Evolutionary conservation across 208 protist genomes (phyloP).

Genomic region (Lotmaria passim): DNA sequence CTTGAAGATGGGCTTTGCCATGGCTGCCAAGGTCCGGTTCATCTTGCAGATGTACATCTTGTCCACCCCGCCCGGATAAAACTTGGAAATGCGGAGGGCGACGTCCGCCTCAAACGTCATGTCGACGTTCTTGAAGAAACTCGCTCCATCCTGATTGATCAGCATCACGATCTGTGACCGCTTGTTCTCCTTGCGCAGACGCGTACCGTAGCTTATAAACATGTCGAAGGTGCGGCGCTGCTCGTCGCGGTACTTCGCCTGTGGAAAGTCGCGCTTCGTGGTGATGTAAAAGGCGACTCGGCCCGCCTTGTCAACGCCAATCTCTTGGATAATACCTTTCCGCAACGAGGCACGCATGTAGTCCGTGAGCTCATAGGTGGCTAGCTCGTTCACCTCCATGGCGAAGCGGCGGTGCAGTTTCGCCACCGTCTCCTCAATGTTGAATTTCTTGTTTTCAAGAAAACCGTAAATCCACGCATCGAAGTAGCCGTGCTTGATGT

Average conservation of each 20-base stretch:
- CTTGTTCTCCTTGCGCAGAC: slow-evolving; percentile 54
- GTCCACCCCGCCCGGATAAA: slow-evolving; percentile 61
- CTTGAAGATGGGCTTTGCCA: slow-evolving; percentile 71
- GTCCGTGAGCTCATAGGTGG: slow-evolving; percentile 56
- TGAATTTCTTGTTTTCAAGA: slow-evolving; percentile 83
- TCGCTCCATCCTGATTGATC: slow-evolving; percentile 65
- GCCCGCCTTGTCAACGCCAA: slow-evolving; percentile 66
- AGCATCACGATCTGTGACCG: slow-evolving; percentile 63
- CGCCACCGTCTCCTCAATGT: slow-evolving; percentile 67
- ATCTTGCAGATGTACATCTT: slow-evolving; percentile 84
- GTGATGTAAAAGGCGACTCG: slow-evolving; percentile 57
- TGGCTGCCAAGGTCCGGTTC: slow-evolving; percentile 43
- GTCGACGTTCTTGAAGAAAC: slow-evolving; percentile 68
- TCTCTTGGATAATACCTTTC: slow-evolving; percentile 63
- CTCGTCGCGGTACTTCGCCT: slow-evolving; percentile 46
- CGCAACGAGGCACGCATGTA: slow-evolving; percentile 59
- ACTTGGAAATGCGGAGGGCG: slow-evolving; percentile 74
- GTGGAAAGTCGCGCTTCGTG: slow-evolving; percentile 50
- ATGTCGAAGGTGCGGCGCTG: slow-evolving; percentile 64
- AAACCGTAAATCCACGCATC: slow-evolving; percentile 82
- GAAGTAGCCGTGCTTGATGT: slow-evolving; percentile 56
- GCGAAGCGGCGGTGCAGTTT: slow-evolving; percentile 69
- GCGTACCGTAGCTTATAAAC: slow-evolving; percentile 72
- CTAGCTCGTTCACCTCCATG: slow-evolving; percentile 69
- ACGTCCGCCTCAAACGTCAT: slow-evolving; percentile 68